A percentile compares a stretch with the other conserved stretches of the same genome.
These are phyloP conservation scores for Neurospora sp. DNA, from an alignment of 495 filamentous ascomycete species.

Conservation along the genomic window DNA sequence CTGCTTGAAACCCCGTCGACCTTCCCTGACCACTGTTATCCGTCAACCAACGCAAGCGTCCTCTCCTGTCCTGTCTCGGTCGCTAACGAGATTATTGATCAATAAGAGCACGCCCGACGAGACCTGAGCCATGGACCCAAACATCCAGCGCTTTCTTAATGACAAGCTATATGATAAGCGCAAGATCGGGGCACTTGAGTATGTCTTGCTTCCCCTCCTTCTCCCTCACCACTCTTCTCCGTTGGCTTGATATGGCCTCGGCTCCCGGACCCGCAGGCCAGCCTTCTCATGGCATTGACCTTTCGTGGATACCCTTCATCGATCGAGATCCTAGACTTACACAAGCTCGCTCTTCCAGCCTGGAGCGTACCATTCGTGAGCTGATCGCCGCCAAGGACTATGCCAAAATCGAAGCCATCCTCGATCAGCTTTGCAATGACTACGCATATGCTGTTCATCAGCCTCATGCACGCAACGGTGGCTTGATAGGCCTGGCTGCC, in stretches of 20 bases:
- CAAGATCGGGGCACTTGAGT: constrained; percentile 96
- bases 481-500: constrained; percentile 90
- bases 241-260: constrained; percentile 4
- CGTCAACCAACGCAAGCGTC: neutral
- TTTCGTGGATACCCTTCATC: neutral
- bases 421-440: constrained; percentile 93
- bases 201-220: constrained; percentile 29
- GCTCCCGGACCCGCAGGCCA: neutral
- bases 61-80: neutral
- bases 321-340: constrained; percentile 1
- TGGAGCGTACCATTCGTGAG: constrained; percentile 87
- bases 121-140: constrained; percentile 61
- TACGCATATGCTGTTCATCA: constrained; percentile 97
- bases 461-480: constrained; percentile 93
- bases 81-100: neutral
- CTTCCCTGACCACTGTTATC: neutral
- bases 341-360: constrained; percentile 37
- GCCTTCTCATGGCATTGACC: neutral
- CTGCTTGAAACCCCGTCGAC: neutral
- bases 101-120: neutral
- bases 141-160: constrained; percentile 81
- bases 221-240: neutral
- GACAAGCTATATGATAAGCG: constrained; percentile 98
- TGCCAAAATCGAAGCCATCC: constrained; percentile 69
- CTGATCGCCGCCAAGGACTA: constrained; percentile 65